These are phyloP conservation scores for Emmonsiellopsis sp. DNA, from an alignment of 2,329 filamentous ascomycete genomes.

Conservation along the genomic window DNA sequence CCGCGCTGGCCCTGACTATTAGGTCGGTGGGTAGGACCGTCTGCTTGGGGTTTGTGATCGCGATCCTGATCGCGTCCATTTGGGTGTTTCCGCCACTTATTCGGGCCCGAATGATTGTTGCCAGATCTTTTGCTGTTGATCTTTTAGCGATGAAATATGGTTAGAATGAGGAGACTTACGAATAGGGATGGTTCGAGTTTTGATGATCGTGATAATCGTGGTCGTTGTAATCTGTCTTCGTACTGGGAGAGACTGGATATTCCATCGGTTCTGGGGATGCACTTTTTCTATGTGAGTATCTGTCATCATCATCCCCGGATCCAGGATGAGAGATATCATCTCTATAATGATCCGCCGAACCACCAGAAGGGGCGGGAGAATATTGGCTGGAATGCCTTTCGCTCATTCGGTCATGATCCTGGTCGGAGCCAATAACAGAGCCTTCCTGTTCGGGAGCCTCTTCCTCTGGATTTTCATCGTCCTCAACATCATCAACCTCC, in stretches of 20 bases:
- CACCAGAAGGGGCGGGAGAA: background rate
- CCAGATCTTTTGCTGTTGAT: background rate
- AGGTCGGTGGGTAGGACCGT: background rate
- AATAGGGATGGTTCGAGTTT: background rate
- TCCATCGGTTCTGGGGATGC: background rate
- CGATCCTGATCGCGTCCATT: background rate
- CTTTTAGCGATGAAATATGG: background rate
- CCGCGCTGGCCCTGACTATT: background rate
- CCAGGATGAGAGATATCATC: background rate
- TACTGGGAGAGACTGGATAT: background rate
- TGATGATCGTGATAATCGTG: background rate
- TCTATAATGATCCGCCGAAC: background rate
- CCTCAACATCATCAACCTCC: constrained; percentile 3
- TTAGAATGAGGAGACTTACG: background rate
- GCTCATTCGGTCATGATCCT: constrained; percentile 1
- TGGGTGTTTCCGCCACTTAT: background rate
- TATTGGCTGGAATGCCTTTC: background rate
- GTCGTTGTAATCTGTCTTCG: background rate
- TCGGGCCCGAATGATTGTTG: background rate
- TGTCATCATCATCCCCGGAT: background rate
- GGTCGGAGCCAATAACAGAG: background rate
- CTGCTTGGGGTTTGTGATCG: background rate
- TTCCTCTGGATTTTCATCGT: background rate
- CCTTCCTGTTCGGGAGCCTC: background rate
- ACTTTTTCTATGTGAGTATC: background rate